Percentiles rank a stretch among this genome's conserved stretches.
Evolutionary conservation across 129 eudicot genomes (phyloP).

Genomic region (Flaveria ramosissima): DNA sequence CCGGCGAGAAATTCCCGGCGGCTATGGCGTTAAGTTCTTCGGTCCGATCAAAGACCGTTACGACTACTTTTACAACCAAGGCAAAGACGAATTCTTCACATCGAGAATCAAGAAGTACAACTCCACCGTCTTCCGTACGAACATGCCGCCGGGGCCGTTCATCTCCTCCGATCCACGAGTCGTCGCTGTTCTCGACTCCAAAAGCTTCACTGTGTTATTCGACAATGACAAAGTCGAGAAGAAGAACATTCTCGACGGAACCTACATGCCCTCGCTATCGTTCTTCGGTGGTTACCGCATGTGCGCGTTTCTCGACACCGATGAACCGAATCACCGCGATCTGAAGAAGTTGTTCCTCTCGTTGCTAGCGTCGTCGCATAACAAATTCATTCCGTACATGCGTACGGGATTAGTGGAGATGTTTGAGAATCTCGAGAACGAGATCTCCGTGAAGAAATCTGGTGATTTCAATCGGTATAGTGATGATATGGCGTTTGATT

Average conservation of each 20-base stretch:
- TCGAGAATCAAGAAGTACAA: conserved; percentile 53
- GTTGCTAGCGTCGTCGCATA: conserved; percentile 35
- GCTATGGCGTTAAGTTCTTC: conserved; percentile 55
- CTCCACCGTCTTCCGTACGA: conserved; percentile 53
- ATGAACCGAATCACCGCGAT: conserved; percentile 45
- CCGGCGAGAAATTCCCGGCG: conserved; percentile 56
- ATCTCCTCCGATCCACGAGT: conserved; percentile 44
- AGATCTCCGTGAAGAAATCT: conserved; percentile 36
- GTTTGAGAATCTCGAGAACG: conserved; percentile 46
- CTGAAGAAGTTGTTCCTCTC: conserved; percentile 45
- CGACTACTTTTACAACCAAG: conserved; percentile 66
- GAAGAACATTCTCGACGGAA: conserved; percentile 55
- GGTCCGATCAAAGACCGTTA: conserved; percentile 60
- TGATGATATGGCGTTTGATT: conserved; percentile 60
- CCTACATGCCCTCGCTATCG: conserved; percentile 56
- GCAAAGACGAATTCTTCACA: conserved; percentile 56
- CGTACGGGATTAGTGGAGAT: conserved; percentile 31
- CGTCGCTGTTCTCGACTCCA: conserved; percentile 53
- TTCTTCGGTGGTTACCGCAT: conserved; percentile 64
- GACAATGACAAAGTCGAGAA: conserved; percentile 67
- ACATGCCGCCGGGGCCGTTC: conserved; percentile 50
- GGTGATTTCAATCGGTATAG: conserved; percentile 38
- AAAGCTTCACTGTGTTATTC: conserved; percentile 56
- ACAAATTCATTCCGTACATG: conserved; percentile 48
- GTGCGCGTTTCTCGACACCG: conserved; percentile 62